Percentiles rank a stretch among this genome's conserved stretches.
Evolutionary conservation across 352 stramenopile species (phyloP).

Genomic region (Globisporangium paddicum): DNA sequence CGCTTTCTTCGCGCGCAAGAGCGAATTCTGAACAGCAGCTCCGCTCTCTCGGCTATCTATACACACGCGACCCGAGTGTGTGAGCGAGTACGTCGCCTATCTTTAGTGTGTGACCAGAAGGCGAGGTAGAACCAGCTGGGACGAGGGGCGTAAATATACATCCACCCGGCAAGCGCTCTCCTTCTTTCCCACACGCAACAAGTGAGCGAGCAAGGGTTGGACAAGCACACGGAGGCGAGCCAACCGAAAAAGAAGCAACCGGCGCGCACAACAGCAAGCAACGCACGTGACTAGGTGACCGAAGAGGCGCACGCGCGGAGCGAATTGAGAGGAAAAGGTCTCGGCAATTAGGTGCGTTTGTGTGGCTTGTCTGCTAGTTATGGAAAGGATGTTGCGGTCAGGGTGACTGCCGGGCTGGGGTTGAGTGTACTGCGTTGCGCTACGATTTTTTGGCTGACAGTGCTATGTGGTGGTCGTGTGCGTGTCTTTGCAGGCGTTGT

Average conservation of each 20-base stretch:
- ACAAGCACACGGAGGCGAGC: background rate
- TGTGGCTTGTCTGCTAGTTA: conserved; percentile 1
- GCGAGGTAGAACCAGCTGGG: background rate
- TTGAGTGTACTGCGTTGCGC: background rate
- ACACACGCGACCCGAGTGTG: background rate
- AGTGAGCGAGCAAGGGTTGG: conserved; percentile 17
- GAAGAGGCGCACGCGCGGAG: conserved; percentile 25
- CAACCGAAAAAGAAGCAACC: conserved; percentile 1
- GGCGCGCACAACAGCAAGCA: conserved; percentile 9
- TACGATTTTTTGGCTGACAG: background rate
- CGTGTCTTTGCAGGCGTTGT: background rate
- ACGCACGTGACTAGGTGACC: conserved; percentile 36
- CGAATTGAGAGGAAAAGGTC: conserved; percentile 16
- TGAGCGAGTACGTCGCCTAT: no score
- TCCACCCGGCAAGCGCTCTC: background rate
- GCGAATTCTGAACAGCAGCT: background rate
- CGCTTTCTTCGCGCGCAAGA: conserved; percentile 10
- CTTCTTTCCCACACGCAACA: background rate
- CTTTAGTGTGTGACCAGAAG: background rate
- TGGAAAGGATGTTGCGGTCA: no score
- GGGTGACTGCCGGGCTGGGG: no score
- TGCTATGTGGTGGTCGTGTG: background rate
- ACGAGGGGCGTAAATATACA: conserved; percentile 5
- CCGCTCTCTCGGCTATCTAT: background rate
- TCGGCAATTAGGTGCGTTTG: conserved; percentile 13